phyloP scores from a whole-genome alignment of 108 stramenopile genomes.

The Cafeteria roenbergensis region DNA sequence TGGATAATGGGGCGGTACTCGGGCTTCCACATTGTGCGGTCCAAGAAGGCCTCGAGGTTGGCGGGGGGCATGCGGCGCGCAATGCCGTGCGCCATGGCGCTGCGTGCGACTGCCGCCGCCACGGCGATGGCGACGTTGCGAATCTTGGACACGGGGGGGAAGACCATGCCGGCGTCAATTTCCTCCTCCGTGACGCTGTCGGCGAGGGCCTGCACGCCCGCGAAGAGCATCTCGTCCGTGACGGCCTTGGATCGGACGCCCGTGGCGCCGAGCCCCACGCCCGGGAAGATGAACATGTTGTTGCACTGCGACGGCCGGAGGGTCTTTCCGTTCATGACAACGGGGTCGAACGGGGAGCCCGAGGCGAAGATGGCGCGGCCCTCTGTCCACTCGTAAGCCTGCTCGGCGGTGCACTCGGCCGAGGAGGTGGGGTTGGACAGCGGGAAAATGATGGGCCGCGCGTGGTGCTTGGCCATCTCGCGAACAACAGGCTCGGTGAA shows the following conservation, averaged over 20 bases:
- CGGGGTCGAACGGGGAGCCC: constrained; percentile 87
- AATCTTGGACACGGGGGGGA: constrained; percentile 65
- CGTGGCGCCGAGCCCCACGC: constrained; percentile 14
- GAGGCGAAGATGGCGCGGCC: constrained; percentile 78
- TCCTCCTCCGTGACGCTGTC: constrained; percentile 58
- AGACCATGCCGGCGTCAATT: constrained; percentile 60
- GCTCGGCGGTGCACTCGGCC: constrained; percentile 85
- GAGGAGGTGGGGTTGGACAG: constrained; percentile 87
- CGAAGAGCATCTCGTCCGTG: constrained; percentile 16
- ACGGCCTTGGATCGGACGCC: constrained; percentile 12
- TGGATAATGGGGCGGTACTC: not conserved
- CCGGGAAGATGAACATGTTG: constrained; percentile 26
- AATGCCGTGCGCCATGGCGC: not conserved
- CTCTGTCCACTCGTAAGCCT: constrained; percentile 89
- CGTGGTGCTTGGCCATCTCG: constrained; percentile 58
- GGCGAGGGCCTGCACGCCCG: constrained; percentile 6
- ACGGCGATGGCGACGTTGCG: constrained; percentile 67
- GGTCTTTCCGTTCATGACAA: constrained; percentile 48
- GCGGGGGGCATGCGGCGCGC: not conserved
- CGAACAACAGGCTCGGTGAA: constrained; percentile 51
- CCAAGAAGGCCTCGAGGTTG: not conserved
- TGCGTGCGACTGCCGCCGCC: constrained; percentile 60
- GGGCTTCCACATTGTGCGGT: not conserved
- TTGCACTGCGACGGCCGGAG: constrained; percentile 79
- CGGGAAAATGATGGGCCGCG: constrained; percentile 81